A percentile compares a stretch with the other conserved stretches of the same genome.
phyloP scores from a whole-genome alignment of 148 eudicot genomes.

The Bassia scoparia region DNA sequence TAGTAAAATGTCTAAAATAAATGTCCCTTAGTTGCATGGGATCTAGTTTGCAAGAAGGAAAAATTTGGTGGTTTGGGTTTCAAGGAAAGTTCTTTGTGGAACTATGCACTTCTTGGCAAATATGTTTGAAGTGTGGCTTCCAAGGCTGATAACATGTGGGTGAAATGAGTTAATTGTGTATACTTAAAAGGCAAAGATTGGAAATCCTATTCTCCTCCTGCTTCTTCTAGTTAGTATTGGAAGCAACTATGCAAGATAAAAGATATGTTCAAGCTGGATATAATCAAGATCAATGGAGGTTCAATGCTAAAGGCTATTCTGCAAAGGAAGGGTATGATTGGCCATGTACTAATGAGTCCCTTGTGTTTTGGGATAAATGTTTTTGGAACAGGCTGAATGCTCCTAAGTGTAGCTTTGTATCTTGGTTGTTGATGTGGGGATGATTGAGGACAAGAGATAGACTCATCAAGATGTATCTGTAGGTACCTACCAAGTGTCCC shows the following conservation, averaged over 20 bases:
- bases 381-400: neutral
- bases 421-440: neutral
- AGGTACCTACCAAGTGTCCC: neutral
- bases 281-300: too few species aligned
- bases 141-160: neutral
- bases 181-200: neutral
- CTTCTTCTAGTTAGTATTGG: neutral
- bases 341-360: too few species aligned
- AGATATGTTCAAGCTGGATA: too few species aligned
- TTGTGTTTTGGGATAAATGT: neutral
- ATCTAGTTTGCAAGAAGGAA: neutral
- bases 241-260: neutral
- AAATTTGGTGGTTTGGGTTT: neutral
- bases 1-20: neutral
- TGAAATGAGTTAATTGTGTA: neutral
- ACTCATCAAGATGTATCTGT: neutral
- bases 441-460: neutral
- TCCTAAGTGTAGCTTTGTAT: neutral
- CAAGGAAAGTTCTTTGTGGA: neutral
- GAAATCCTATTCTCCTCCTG: neutral
- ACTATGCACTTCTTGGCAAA: neutral
- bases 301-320: too few species aligned
- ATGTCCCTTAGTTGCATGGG: neutral
- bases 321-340: too few species aligned
- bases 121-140: neutral